Conservation (phyloP, 2,329 filamentous ascomycete genomes). For the Monosporascus sp. region DNA sequence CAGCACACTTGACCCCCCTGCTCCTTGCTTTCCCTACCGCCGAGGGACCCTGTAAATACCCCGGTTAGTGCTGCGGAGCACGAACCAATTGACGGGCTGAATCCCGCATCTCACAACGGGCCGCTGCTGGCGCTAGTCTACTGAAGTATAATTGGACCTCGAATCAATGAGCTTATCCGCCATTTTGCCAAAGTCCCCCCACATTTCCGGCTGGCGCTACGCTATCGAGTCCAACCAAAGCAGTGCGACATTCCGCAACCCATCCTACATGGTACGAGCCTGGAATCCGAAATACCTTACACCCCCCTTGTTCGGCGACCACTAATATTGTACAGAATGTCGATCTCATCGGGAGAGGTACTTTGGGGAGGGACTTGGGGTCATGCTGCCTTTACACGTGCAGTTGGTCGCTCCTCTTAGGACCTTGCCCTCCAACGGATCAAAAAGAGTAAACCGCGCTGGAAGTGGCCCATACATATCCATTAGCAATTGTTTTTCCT, state of each 20-base stretch:
- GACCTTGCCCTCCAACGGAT: no score
- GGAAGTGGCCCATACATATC: background rate
- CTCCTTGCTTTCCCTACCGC: background rate
- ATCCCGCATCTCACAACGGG: background rate
- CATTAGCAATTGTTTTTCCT: background rate
- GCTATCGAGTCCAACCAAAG: background rate
- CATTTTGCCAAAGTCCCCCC: background rate
- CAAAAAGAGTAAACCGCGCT: background rate
- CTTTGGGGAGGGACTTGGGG: background rate
- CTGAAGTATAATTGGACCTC: background rate
- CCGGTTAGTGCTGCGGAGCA: background rate
- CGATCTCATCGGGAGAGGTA: background rate
- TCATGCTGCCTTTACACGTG: background rate
- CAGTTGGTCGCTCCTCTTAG: background rate
- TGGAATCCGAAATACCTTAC: background rate
- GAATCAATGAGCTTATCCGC: background rate
- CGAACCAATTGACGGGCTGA: background rate
- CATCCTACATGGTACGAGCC: background rate
- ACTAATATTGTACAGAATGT: background rate
- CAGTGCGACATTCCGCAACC: no score
- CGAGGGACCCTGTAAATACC: background rate
- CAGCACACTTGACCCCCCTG: background rate
- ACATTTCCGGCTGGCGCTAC: background rate
- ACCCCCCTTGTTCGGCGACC: no score
- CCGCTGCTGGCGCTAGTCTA: background rate